These are phyloP conservation scores for Cylindrotheca fusiformis DNA, from an alignment of 108 stramenopile species.

Conservation along the genomic window DNA sequence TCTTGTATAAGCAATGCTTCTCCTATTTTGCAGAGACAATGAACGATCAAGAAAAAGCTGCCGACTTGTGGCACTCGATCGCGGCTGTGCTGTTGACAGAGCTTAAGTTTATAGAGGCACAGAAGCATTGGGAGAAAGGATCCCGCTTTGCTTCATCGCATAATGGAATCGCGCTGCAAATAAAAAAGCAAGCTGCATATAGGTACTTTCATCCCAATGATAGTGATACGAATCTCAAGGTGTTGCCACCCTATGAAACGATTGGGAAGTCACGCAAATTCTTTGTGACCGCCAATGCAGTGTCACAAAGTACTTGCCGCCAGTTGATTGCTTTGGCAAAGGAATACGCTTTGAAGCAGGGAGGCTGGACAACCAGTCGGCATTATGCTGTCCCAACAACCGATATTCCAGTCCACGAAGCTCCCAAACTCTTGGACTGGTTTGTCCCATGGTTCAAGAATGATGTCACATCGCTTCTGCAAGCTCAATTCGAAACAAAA, in stretches of 20 bases:
- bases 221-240: neutral
- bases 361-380: conserved; percentile 85
- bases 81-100: conserved; percentile 44
- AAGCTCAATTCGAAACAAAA: conserved; percentile 26
- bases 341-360: conserved; percentile 19
- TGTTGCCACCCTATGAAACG: conserved; percentile 5
- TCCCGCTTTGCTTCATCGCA: conserved; percentile 29
- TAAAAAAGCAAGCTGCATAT: conserved; percentile 57
- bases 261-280: conserved; percentile 5
- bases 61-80: conserved; percentile 52
- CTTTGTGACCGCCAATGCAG: conserved; percentile 28
- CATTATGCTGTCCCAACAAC: conserved; percentile 97
- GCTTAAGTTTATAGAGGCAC: conserved; percentile 55
- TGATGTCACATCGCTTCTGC: conserved; percentile 18
- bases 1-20: conserved; percentile 50
- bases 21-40: neutral
- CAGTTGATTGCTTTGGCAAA: conserved; percentile 51
- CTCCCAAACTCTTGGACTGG: conserved; percentile 48
- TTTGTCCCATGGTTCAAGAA: conserved; percentile 42
- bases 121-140: conserved; percentile 62
- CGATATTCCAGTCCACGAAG: conserved; percentile 85
- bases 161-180: conserved; percentile 51
- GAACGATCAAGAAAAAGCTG: conserved; percentile 4
- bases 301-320: conserved; percentile 41
- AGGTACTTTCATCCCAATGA: conserved; percentile 20